Percentiles rank a stretch among this genome's conserved stretches.
phyloP scores from a whole-genome alignment of 495 filamentous ascomycete genomes.

The Neohortaea acidophila region DNA sequence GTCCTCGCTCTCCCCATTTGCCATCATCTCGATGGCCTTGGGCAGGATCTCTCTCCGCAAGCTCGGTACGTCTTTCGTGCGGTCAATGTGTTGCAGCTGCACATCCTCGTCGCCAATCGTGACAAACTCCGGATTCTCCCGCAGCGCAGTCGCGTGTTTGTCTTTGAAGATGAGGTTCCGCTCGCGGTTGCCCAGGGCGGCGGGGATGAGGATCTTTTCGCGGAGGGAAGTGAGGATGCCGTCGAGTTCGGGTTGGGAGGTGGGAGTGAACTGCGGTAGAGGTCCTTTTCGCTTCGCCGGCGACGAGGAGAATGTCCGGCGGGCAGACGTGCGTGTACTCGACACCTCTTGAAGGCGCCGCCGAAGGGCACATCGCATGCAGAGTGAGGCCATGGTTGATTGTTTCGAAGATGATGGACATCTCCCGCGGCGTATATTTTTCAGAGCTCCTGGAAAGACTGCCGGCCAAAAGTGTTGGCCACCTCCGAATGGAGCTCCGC shows the following conservation, averaged over 20 bases:
- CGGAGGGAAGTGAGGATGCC: conserved; percentile 20
- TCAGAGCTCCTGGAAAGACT: no score
- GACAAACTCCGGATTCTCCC: conserved; percentile 24
- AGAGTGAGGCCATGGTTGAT: conserved; percentile 4
- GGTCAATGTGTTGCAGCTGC: conserved; percentile 24
- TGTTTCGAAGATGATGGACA: no score
- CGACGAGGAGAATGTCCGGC: conserved; percentile 10
- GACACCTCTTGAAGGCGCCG: conserved; percentile 5
- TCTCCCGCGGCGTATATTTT: no score
- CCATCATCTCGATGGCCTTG: conserved; percentile 18
- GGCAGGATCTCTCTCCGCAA: conserved; percentile 13
- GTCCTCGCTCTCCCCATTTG: conserved; percentile 14
- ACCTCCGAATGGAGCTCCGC: no score
- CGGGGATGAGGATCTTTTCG: conserved; percentile 25
- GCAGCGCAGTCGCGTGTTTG: conserved; percentile 16
- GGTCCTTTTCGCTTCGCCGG: conserved; percentile 12
- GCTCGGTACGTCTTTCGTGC: conserved; percentile 21
- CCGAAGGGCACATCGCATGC: conserved; percentile 15
- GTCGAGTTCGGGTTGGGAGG: conserved; percentile 22
- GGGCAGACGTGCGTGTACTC: neutral
- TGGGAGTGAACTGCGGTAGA: conserved; percentile 21
- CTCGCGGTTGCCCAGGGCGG: conserved; percentile 22
- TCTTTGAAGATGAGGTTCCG: conserved; percentile 22
- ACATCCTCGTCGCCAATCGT: conserved; percentile 26
- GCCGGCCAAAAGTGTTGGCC: no score